These are phyloP conservation scores for Quercus tomentella DNA, from an alignment of 331 rosid genomes.

Conservation along the genomic window DNA sequence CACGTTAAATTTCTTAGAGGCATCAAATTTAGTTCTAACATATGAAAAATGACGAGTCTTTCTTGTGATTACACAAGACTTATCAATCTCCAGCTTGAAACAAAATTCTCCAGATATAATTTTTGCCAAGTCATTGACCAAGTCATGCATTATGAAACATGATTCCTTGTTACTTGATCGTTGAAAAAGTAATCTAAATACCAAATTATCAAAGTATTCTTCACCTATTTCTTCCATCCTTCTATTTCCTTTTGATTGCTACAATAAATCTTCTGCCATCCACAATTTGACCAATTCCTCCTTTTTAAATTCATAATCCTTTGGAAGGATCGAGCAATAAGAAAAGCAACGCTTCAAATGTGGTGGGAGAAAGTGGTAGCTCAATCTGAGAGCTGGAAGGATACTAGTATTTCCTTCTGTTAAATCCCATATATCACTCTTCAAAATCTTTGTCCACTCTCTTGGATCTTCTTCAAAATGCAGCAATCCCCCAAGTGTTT, in stretches of 20 bases:
- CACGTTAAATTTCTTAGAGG: background rate
- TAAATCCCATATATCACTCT: constrained; percentile 19
- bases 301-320: constrained; percentile 12
- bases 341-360: constrained; percentile 35
- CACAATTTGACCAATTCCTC: constrained; percentile 16
- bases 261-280: constrained; percentile 36
- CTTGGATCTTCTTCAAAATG: background rate
- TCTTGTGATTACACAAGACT: background rate
- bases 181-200: background rate
- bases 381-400: constrained; percentile 27
- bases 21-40: background rate
- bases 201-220: background rate
- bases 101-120: background rate
- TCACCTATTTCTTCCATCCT: background rate
- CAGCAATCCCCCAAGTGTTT: constrained; percentile 26
- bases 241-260: background rate
- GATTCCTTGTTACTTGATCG: background rate
- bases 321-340: constrained; percentile 32
- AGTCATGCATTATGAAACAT: background rate
- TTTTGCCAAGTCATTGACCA: background rate
- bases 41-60: background rate
- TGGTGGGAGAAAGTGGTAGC: constrained; percentile 30
- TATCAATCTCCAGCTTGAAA: background rate
- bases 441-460: constrained; percentile 15
- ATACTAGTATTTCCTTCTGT: background rate